Base-by-base conservation (phyloP, 768 basidiomycete genomes). In the Mrakia frigida region DNA sequence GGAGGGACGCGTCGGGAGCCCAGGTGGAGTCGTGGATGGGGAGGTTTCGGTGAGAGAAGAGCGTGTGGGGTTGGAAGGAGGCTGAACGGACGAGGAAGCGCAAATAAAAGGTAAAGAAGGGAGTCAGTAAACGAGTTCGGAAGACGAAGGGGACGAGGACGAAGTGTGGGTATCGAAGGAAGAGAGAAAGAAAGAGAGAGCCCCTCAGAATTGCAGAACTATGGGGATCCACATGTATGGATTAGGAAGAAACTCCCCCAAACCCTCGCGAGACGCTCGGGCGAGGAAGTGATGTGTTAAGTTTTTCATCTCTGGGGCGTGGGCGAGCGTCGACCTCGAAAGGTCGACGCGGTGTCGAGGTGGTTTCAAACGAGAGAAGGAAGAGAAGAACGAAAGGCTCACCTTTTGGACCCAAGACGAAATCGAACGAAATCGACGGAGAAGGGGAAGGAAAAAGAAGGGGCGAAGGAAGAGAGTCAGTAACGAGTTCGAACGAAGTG, bases 1-100 rank as follows among this genome's bases (percentile, higher is more conserved):
- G 85, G 43, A 99, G 86, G 7, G 94, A 94, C 13, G 89, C 90
- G 82, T 99, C 97, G 6, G 86, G 87, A 9, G 95, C 92, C 89
- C 94, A 97, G 0, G 89, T 87, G 0, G 87, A 85, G 10, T 78
- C 73, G 78, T 89, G 86, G 73, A 85, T 86, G 43, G 94, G 92
- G 70, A 85, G 87, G n/a, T 86, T 85, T 61, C 90, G 91, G 81
- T 91, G 91, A 59, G 83, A 85, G 79, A 92, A 87, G 2, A 89
- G 88, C 3, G 93, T 90, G 70, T 91, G 89, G 63, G 88, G 86
- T n/a, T 89, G 86, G 95, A 94, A 98, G 68, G 88, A 90, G 56
- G 86, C 91, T 91, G 79, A 33, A 71, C 70, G 71, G 79, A 76
- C 35, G 25, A 70, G 70, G 69, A 71, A 80, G 76, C 9, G n/a